Evolutionary conservation across 2,329 filamentous ascomycete species (phyloP), one percentile per base, ranked within the genome.

Genomic region (Pestalotiopsis sp.): DNA sequence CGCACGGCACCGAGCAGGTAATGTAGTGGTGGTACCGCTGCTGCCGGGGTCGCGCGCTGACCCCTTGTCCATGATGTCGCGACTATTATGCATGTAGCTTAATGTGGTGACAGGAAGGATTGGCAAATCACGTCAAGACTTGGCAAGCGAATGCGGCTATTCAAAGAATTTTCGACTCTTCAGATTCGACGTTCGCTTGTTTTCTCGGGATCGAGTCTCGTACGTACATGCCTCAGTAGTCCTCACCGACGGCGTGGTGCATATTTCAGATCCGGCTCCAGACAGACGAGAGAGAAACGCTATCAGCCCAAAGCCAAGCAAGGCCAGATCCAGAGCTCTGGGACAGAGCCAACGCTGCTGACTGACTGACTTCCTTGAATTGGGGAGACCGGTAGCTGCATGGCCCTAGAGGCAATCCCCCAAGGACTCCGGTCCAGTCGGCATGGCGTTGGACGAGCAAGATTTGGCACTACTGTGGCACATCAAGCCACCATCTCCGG

Each of bases 311-410:
- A n/a, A 20, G 44, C 44, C 44, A 52, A 52, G 44, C 44, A 48
- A 48, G 40, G n/a, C 14, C 40, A 48, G 44, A 52, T 52, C 44
- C 44, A 52, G 44, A 52, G 44, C 14, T 52, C 10, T 52, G 44
- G 44, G 44, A 35, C 30, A 35, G 30, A 35, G 1, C 30, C 30
- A 52, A 52, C 44, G 20, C 44, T 35, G 17, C 40, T 14, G 13
- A 44, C 40, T 44, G n/a, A n/a, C n/a, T 20, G 17, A 52, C 44
- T n/a, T 7, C 44, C 22, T 62, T 22, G 38, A 40, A 63, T 17
- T 17, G 56, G 56, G 65, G 67, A 61, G 48, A 67, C 74, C 74
- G 73, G 75, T 55, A 44, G 55, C 64, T 73, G 73, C 74, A 75
- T 71, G 39, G 57, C 56, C 65, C 65, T 39, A 39, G 24, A 26